Base-by-base conservation (phyloP, 2,329 filamentous ascomycete species). In the Xylariaceae sp. region DNA sequence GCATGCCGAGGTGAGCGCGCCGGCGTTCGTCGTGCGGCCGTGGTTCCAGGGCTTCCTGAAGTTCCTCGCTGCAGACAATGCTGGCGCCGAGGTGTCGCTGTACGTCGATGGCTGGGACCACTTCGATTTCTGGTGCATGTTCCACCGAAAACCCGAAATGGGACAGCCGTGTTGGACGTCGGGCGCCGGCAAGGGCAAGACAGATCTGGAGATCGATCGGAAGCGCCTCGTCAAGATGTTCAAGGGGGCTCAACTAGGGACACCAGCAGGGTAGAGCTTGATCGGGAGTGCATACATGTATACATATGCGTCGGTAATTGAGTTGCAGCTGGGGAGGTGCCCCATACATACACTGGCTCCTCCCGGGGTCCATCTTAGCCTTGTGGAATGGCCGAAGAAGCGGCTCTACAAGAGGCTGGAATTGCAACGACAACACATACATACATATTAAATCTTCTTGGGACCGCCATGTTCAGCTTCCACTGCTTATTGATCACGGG, bases 31-130 rank as follows among this genome's bases (percentile, higher is more conserved):
- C 15, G 52, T 50, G 8, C 43, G 38, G 9, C 26, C 43, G 11
- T 50, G 51, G 6, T 61, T 61, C n/a, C 58, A 61, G 36, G 44
- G 41, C 34, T 59, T 61, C 33, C 46, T 59, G 2, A 48, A 36
- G n/a, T 55, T 61, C 19, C 49, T 61, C 4, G 28, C 36, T 12
- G 31, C 41, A n/a, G 38, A 45, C 31, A 38, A 17, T 4, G 38
- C 38, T 9, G 37, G 38, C 29, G 16, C n/a, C 15, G 18, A 54
- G 35, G 36, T 53, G 3, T 37, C 40, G 1, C 29, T 57, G 2
- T 47, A 37, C n/a, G 39, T 59, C 36, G 45, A 52, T 4, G 47
- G 44, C 19, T 17, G 35, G 2, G 53, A 56, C 12, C 57, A 60
- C 19, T 44, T 50, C 4, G 33, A 28, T 3, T 56, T 60, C 40